Evolutionary conservation across 1,139 yeast genomes (phyloP).

Genomic region (Lodderomyces margitis): DNA sequence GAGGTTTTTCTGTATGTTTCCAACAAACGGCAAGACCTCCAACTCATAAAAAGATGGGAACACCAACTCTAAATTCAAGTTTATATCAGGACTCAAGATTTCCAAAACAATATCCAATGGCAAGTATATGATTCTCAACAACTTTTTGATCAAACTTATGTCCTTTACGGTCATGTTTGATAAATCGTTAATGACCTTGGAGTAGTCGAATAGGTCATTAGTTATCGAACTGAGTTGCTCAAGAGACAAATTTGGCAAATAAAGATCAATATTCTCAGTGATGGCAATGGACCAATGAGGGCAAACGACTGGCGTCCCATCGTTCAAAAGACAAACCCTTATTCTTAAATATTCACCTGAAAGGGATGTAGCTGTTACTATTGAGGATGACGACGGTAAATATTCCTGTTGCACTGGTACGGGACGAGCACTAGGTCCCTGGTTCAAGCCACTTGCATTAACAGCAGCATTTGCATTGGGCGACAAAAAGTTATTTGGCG

Average conservation of each 20-base stretch:
- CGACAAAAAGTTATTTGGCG: slow-evolving; percentile 42
- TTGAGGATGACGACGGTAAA: slow-evolving; percentile 45
- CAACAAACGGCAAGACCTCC: slow-evolving; percentile 50
- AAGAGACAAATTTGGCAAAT: slow-evolving; percentile 42
- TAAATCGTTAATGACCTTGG: slow-evolving; percentile 41
- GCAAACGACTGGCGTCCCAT: slow-evolving; percentile 83
- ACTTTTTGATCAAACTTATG: slow-evolving; percentile 36
- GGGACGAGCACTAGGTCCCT: not conserved
- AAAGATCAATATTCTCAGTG: slow-evolving; percentile 55
- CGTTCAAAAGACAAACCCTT: slow-evolving; percentile 70
- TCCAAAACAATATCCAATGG: slow-evolving; percentile 62
- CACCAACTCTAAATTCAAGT: slow-evolving; percentile 73
- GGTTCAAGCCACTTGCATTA: slow-evolving; percentile 6
- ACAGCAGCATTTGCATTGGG: slow-evolving; percentile 18
- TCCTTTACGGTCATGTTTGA: slow-evolving; percentile 38
- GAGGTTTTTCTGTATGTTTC: slow-evolving; percentile 48
- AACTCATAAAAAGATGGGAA: slow-evolving; percentile 78
- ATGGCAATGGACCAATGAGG: slow-evolving; percentile 66
- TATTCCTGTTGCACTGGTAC: slow-evolving; percentile 6
- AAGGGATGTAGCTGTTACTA: slow-evolving; percentile 89
- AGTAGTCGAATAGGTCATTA: slow-evolving; percentile 41
- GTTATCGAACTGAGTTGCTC: slow-evolving; percentile 45
- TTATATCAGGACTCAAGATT: slow-evolving; percentile 54
- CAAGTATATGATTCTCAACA: slow-evolving; percentile 48
- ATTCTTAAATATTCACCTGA: slow-evolving; percentile 77